Base-by-base conservation (phyloP, 208 protist species). In the Acanthamoeba lenticulata region DNA sequence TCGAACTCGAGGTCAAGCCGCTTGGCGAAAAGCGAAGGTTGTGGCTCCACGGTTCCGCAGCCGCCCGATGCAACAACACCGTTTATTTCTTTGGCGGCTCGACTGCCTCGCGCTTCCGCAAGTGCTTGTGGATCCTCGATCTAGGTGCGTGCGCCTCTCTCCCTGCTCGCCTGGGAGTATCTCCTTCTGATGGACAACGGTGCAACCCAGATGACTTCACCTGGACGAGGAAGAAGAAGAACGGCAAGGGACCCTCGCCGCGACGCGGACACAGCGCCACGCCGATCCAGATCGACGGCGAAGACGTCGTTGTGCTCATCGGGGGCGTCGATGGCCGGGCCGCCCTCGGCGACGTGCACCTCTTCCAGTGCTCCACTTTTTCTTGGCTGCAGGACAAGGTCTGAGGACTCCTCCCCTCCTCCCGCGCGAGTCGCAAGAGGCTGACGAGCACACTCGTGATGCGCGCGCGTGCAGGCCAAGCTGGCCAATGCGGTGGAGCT, bases 1-100 rank as follows among this genome's bases (percentile, higher is more conserved):
- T 86, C 17, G 77, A 86, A 4, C 77, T 86, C n/a, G 77, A 86
- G 40, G 57, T 44, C 17, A 86, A 86, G 45, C 40, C 77, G 0
- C 40, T 34, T 9, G 77, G 44, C 13, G 77, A 86, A 3, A 86
- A 49, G 44, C 40, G 45, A 17, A 29, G 77, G n/a, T n/a, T 86
- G 7, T 86, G 77, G 77, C 45, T 86, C 17, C 77, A 86, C 45
- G 77, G 44, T 21, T 86, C 77, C 5, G 77, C 77, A 24, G 40
- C 45, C 5, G 29, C 77, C 2, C 77, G 77, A 5, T 86, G 77
- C n/a, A 44, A 44, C 24, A 44, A 86, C 77, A 40, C 38, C 9
- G 29, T 86, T 5, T 86, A 86, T 27, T 86, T 86, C 77, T 86
- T 86, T 38, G 77, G 77, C 29, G 77, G 77, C 21, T 86, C 77